These are phyloP conservation scores for Castanea sativa DNA, from an alignment of 306 rosid species.

Conservation along the genomic window DNA sequence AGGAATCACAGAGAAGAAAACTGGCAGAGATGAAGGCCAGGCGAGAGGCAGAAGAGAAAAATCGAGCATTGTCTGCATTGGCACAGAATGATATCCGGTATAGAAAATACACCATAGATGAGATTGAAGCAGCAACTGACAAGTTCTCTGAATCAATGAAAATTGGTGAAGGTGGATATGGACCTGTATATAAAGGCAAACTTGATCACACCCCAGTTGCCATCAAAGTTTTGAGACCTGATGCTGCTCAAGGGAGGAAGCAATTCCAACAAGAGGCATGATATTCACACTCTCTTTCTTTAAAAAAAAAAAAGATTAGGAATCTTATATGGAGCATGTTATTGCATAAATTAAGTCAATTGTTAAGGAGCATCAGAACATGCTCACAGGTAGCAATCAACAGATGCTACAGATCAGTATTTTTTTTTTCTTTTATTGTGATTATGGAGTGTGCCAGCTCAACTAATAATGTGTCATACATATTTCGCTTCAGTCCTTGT, in stretches of 20 bases:
- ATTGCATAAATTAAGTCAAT: not conserved
- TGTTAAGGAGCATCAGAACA: not conserved
- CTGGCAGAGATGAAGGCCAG: slow-evolving; percentile 70
- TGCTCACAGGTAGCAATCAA: too few species aligned
- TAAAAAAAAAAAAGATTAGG: not conserved
- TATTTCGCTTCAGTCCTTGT: too few species aligned
- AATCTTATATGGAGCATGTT: not conserved
- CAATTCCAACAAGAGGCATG: slow-evolving; percentile 92
- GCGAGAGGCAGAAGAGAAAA: slow-evolving; percentile 76
- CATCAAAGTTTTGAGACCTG: slow-evolving; percentile 83
- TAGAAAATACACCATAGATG: slow-evolving; percentile 74
- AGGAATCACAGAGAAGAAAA: slow-evolving; percentile 68
- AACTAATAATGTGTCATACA: too few species aligned
- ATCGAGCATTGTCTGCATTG: slow-evolving; percentile 48
- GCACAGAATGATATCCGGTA: slow-evolving; percentile 56
- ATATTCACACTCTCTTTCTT: not conserved
- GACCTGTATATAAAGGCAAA: slow-evolving; percentile 82
- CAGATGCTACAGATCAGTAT: too few species aligned
- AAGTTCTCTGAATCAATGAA: slow-evolving; percentile 47
- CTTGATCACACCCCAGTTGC: slow-evolving; percentile 95
- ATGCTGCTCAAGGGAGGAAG: slow-evolving; percentile 85
- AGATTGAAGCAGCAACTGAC: slow-evolving; percentile 74
- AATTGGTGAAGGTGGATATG: slow-evolving; percentile 98
- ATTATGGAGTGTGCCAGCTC: too few species aligned
- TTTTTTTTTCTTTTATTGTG: too few species aligned